Base-by-base conservation (phyloP, 2,329 filamentous ascomycete genomes). In the Lasiodiplodia sp. region DNA sequence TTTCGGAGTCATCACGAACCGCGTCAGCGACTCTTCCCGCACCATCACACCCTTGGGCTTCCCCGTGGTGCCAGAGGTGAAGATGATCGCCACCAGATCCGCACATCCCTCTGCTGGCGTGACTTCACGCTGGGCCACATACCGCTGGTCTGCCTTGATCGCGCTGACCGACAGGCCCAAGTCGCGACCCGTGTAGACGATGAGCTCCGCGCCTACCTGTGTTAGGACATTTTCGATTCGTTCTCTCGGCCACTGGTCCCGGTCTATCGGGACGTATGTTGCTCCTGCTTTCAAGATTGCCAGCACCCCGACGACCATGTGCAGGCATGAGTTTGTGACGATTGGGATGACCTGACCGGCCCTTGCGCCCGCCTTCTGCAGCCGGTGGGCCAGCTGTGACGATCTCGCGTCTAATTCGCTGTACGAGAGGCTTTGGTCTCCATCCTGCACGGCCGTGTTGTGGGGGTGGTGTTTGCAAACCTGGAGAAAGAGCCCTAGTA, bases 261-360 rank as follows among this genome's bases (percentile, higher is more conserved):
- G 47, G 47, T 68, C 67, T 52, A 68, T 38, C 18, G 67, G 67
- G 14, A 55, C 49, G 34, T 68, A 68, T 7, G 12, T 64, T 34
- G 57, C 67, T 14, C 56, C 67, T 14, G 40, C 44, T 47, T 52
- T 68, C 16, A 68, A 31, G 23, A 68, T 64, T 6, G 23, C 67
- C 12, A 68, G 37, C 18, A 68, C 49, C 8, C 57, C 67, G 31
- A 64, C 23, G 4, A 68, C 57, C 67, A 68, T 68, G 49, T 68
- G 40, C 38, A 68, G 57, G 49, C 57, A 55, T 11, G 57, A 64
- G 16, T 55, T 47, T 51, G 67, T 68, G 34, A 68, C 16, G 18
- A 68, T 38, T 1, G 67, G 67, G 31, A 68, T 63, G 10, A 63
- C 55, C 31, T 44, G 38, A 1, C 10, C 11, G 12, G 53, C 23